phyloP scores from a whole-genome alignment of 1,284 basidiomycete genomes.

The Melampsora americana region DNA sequence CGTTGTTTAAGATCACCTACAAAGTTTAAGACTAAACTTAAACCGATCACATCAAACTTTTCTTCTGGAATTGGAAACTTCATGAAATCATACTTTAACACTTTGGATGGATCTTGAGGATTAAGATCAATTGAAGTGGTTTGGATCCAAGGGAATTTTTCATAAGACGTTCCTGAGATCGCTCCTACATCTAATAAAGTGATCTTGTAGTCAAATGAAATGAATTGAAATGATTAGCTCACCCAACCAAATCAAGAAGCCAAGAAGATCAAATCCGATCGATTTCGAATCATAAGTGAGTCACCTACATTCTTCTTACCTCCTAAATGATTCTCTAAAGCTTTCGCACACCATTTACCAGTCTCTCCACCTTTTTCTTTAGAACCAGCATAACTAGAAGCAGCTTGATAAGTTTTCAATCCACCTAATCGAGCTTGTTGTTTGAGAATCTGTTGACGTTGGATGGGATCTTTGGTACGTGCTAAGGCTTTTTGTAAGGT shows the following conservation, averaged over 20 bases:
- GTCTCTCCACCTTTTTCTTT: slow-evolving; percentile 49
- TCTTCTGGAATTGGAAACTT: slow-evolving; percentile 50
- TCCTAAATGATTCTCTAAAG: slow-evolving; percentile 45
- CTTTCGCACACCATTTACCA: slow-evolving; percentile 49
- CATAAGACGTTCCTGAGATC: slow-evolving; percentile 54
- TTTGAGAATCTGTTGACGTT: slow-evolving; percentile 43
- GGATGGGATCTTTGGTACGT: slow-evolving; percentile 46
- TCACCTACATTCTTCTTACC: slow-evolving; percentile 42
- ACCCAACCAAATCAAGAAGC: slow-evolving; percentile 24
- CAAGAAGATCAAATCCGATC: too few relatives aligned
- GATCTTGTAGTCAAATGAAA: slow-evolving; percentile 40
- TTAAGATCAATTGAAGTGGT: slow-evolving; percentile 56
- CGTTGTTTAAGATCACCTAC: slow-evolving; percentile 54
- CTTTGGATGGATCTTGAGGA: slow-evolving; percentile 52
- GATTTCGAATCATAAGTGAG: too few relatives aligned
- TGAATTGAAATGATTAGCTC: not conserved
- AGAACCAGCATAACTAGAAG: slow-evolving; percentile 48
- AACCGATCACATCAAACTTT: slow-evolving; percentile 54
- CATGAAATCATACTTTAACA: slow-evolving; percentile 55
- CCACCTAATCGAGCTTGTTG: slow-evolving; percentile 49
- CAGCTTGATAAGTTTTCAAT: slow-evolving; percentile 50
- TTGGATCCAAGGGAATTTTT: slow-evolving; percentile 53
- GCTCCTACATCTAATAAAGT: slow-evolving; percentile 56
- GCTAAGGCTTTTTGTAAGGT: slow-evolving; percentile 50
- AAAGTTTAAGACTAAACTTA: slow-evolving; percentile 57